Percentiles rank a stretch among this genome's conserved stretches.
phyloP scores from a whole-genome alignment of 176 grass and related monocot species.

The Carex pumila region DNA sequence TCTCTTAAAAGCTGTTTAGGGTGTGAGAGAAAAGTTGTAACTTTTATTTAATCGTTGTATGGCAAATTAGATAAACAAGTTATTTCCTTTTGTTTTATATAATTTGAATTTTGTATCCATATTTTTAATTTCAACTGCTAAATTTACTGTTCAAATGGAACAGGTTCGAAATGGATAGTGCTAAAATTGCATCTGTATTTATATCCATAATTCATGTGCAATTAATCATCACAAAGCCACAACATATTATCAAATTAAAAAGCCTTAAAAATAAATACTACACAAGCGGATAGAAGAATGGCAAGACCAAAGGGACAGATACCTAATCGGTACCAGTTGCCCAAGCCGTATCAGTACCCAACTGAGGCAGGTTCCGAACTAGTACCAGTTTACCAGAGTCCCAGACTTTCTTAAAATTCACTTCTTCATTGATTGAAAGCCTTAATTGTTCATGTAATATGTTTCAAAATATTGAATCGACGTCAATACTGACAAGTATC shows the following conservation, averaged over 20 bases:
- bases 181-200: no score
- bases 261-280: background rate
- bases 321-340: no score
- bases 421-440: no score
- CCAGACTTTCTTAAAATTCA: no score
- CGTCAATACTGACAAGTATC: no score
- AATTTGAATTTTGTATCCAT: background rate
- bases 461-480: no score
- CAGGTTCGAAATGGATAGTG: no score
- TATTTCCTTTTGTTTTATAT: background rate
- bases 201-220: background rate
- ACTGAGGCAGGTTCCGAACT: no score
- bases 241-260: background rate
- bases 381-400: no score
- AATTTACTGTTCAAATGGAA: background rate
- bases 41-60: background rate
- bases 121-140: background rate
- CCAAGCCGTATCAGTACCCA: no score
- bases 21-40: background rate
- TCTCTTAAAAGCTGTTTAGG: background rate
- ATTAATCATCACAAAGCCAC: background rate
- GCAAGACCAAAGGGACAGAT: conserved; percentile 57
- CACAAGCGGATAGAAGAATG: conserved; percentile 30
- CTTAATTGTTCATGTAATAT: no score
- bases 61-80: background rate